A percentile compares a stretch with the other conserved stretches of the same genome.
Conservation (phyloP, 257 asterid species). For the Perilla frutescens region DNA sequence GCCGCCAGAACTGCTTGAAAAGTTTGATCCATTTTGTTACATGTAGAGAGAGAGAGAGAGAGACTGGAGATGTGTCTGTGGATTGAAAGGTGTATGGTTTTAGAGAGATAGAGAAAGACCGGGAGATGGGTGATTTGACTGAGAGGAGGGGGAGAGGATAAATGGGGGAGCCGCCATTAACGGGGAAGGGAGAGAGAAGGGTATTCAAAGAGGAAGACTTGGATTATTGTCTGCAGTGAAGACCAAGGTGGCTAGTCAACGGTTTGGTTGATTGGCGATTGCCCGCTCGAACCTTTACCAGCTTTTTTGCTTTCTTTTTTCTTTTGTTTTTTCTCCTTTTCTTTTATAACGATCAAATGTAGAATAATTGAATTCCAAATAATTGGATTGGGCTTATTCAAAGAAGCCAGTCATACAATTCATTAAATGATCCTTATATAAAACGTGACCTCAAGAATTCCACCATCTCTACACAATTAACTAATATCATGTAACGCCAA, state of each 20-base stretch:
- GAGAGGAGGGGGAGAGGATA: conserved; percentile 20
- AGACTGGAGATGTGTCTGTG: background rate
- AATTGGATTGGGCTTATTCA: too few species aligned
- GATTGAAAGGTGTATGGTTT: background rate
- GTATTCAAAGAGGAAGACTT: conserved; percentile 42
- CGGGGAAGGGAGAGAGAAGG: conserved; percentile 44
- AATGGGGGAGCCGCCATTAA: conserved; percentile 60
- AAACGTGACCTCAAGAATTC: too few species aligned
- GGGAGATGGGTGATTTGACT: conserved; percentile 12
- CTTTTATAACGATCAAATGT: too few species aligned
- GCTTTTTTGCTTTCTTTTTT: background rate
- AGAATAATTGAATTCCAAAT: too few species aligned
- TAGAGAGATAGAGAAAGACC: conserved; percentile 3
- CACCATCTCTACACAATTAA: too few species aligned
- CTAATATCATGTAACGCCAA: background rate
- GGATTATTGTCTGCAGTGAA: conserved; percentile 46
- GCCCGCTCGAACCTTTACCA: background rate
- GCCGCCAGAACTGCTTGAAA: conserved; percentile 67
- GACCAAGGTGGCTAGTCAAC: conserved; percentile 61
- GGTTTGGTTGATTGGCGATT: conserved; percentile 18
- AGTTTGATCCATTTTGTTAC: conserved; percentile 40
- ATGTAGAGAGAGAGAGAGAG: conserved; percentile 21
- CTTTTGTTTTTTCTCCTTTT: background rate
- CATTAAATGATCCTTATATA: too few species aligned
- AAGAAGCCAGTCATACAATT: too few species aligned